Evolutionary conservation across 176 grass and related monocot species (phyloP).

Genomic region (Dactylis glomerata): DNA sequence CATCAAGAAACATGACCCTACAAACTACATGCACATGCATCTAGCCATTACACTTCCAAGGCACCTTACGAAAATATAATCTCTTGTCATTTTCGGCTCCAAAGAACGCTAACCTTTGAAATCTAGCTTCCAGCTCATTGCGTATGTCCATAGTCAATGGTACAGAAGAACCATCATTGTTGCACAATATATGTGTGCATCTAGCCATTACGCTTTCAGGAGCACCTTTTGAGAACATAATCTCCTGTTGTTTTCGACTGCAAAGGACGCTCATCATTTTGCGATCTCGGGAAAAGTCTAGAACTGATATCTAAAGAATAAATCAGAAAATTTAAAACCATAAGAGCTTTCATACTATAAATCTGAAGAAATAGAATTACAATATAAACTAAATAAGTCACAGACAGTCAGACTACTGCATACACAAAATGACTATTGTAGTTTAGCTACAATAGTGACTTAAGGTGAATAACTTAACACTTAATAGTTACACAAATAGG

Average conservation of each 20-base stretch:
- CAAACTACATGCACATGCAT: slow-evolving; percentile 47
- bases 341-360: slow-evolving; percentile 27
- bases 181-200: slow-evolving; percentile 94
- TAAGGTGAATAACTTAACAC: neutral
- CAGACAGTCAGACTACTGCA: neutral
- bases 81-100: slow-evolving; percentile 79
- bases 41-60: slow-evolving; percentile 83
- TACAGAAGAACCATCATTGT: slow-evolving; percentile 88
- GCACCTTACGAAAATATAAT: slow-evolving; percentile 99
- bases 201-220: slow-evolving; percentile 88
- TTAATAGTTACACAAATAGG: neutral
- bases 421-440: neutral
- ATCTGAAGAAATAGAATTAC: slow-evolving; percentile 18
- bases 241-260: slow-evolving; percentile 88
- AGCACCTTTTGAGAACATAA: slow-evolving; percentile 99
- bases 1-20: neutral
- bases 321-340: slow-evolving; percentile 26
- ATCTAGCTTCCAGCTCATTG: slow-evolving; percentile 77
- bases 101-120: slow-evolving; percentile 82
- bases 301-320: slow-evolving; percentile 71
- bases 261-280: slow-evolving; percentile 99
- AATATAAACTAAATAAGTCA: neutral
- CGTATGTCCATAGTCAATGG: slow-evolving; percentile 82
- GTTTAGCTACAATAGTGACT: neutral
- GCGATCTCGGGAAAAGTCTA: slow-evolving; percentile 95